Percentiles rank a stretch among this genome's conserved stretches.
Conservation (phyloP, 108 stramenopile genomes). For the Skeletonema menzelii region DNA sequence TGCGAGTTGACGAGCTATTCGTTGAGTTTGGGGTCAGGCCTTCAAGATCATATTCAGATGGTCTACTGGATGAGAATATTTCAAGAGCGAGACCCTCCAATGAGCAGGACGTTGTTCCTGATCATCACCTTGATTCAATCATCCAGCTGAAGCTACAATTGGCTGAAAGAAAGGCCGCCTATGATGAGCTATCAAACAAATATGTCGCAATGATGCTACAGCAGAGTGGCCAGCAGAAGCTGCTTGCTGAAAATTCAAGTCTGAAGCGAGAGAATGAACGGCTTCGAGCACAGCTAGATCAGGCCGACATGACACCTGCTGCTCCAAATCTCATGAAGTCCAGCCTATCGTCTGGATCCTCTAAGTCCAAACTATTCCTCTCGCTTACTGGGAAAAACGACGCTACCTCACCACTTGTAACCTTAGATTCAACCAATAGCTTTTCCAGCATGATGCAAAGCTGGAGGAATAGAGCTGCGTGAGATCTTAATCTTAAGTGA, state of each 20-base stretch:
- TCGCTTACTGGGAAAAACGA: not conserved
- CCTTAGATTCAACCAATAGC: not conserved
- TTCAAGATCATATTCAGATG: not conserved
- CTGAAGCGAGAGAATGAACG: not conserved
- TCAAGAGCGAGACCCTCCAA: not conserved
- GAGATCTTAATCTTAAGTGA: too few relatives aligned
- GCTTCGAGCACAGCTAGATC: not conserved
- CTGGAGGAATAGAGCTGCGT: too few relatives aligned
- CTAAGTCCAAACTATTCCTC: not conserved
- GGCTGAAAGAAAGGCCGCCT: not conserved
- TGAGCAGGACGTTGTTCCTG: not conserved
- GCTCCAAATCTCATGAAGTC: not conserved
- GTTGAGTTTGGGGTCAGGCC: not conserved
- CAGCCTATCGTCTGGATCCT: not conserved
- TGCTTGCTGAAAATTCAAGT: not conserved
- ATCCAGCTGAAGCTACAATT: not conserved
- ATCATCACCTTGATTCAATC: not conserved
- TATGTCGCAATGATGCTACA: not conserved
- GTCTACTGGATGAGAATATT: too few relatives aligned
- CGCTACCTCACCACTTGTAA: not conserved
- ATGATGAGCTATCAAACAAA: not conserved
- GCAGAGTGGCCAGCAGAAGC: not conserved
- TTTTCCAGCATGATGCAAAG: not conserved
- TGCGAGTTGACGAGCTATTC: not conserved
- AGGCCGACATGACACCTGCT: not conserved